phyloP scores from a whole-genome alignment of 2,329 filamentous ascomycete genomes.

The Fusarium torulosum region DNA sequence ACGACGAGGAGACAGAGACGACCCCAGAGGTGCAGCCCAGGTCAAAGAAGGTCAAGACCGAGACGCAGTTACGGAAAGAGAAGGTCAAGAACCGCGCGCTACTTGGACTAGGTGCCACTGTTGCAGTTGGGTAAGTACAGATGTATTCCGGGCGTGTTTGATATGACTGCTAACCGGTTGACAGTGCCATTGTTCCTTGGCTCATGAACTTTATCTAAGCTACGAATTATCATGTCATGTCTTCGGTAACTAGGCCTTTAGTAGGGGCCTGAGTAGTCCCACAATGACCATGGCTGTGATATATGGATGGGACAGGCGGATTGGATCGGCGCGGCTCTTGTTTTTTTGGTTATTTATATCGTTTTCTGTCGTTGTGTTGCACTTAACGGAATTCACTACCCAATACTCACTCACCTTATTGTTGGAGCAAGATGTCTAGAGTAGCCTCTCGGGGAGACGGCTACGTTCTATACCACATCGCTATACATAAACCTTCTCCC shows the following conservation, averaged over 20 bases:
- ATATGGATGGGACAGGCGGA: constrained; percentile 42
- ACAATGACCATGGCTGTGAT: constrained; percentile 41
- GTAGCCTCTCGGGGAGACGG: constrained; percentile 14
- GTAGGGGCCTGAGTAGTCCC: constrained; percentile 24
- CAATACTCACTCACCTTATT: constrained; percentile 17
- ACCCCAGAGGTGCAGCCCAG: constrained; percentile 59
- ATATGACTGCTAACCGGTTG: constrained; percentile 29
- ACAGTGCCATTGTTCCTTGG: constrained; percentile 63
- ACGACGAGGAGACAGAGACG: constrained; percentile 48
- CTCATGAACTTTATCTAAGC: constrained; percentile 64
- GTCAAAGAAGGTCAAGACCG: constrained; percentile 84
- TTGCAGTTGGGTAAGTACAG: constrained; percentile 86
- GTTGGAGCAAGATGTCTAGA: constrained; percentile 30
- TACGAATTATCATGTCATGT: constrained; percentile 44
- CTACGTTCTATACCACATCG: constrained; percentile 40
- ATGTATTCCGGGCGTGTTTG: neutral
- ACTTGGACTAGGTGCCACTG: constrained; percentile 85
- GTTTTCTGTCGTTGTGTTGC: constrained; percentile 35
- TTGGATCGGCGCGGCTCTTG: constrained; percentile 49
- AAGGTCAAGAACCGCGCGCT: constrained; percentile 87
- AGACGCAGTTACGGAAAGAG: constrained; percentile 85
- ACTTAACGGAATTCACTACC: constrained; percentile 39
- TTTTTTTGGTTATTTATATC: constrained; percentile 37
- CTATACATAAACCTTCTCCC: constrained; percentile 21
- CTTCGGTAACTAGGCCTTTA: constrained; percentile 30